phyloP scores from a whole-genome alignment of 306 rosid genomes.

The Parietaria judaica region DNA sequence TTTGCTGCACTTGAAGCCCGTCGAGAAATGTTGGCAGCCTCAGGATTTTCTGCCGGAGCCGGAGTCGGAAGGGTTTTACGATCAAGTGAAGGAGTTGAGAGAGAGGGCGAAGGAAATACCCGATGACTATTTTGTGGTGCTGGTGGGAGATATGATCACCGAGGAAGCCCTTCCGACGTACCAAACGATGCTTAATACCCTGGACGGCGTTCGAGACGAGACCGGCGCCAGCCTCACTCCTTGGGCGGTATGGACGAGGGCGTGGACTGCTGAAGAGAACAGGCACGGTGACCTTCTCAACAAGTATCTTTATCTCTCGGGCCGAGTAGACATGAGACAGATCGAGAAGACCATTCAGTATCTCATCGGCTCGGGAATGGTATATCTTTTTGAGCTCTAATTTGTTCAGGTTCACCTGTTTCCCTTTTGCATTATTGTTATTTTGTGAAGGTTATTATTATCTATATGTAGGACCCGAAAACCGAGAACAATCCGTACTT shows the following conservation, averaged over 20 bases:
- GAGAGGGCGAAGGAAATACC: conserved; percentile 47
- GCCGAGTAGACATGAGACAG: conserved; percentile 50
- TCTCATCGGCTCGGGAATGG: conserved; percentile 57
- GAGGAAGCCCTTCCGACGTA: conserved; percentile 59
- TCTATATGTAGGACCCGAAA: conserved; percentile 33
- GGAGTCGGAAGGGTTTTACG: conserved; percentile 43
- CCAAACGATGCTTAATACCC: conserved; percentile 53
- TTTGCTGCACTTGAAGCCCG: conserved; percentile 45
- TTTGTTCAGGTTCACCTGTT: conserved; percentile 4
- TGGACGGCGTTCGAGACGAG: conserved; percentile 52
- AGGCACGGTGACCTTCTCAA: conserved; percentile 51
- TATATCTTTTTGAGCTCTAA: conserved; percentile 9
- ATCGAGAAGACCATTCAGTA: conserved; percentile 49
- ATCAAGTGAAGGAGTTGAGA: conserved; percentile 49
- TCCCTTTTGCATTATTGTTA: background rate
- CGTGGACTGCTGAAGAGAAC: conserved; percentile 60
- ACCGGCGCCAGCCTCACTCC: conserved; percentile 45
- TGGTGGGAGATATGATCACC: conserved; percentile 52
- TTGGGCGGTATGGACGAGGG: conserved; percentile 50
- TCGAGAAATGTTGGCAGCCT: conserved; percentile 55
- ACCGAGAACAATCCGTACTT: conserved; percentile 51
- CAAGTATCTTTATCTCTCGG: conserved; percentile 49
- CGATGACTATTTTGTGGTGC: conserved; percentile 43
- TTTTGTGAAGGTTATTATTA: background rate
- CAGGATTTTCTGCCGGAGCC: conserved; percentile 51